These are phyloP conservation scores for Pseudonitzschia pungens DNA, from an alignment of 108 stramenopile species.

Conservation along the genomic window DNA sequence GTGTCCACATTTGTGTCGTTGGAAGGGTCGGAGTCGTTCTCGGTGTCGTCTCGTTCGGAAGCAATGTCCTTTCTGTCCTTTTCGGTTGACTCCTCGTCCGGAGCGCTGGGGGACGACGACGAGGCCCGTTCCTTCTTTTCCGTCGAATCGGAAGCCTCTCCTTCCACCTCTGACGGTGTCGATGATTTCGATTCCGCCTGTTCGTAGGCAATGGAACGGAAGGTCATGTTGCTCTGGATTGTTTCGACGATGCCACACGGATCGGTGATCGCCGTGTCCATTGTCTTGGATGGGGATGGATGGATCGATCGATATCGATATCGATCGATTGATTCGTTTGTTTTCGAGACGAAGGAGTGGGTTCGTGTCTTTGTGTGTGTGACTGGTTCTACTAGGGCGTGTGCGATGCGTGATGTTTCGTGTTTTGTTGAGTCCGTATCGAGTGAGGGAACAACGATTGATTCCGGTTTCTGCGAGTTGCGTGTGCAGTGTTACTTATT, in stretches of 20 bases:
- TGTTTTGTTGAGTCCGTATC: too few relatives aligned
- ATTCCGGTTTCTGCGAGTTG: too few relatives aligned
- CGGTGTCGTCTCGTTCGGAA: background rate
- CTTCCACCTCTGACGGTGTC: background rate
- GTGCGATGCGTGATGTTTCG: too few relatives aligned
- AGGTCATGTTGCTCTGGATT: slow-evolving; percentile 4
- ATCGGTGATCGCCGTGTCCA: background rate
- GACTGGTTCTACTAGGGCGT: too few relatives aligned
- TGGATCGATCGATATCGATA: too few relatives aligned
- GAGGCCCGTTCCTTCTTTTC: background rate
- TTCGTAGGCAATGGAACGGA: background rate
- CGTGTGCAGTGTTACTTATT: too few relatives aligned
- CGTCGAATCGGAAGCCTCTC: background rate
- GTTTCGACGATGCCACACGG: slow-evolving; percentile 13
- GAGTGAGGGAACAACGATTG: too few relatives aligned
- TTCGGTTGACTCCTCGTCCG: background rate
- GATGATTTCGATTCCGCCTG: background rate
- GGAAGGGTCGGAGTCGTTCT: background rate
- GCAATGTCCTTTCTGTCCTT: too few relatives aligned
- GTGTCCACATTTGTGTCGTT: background rate
- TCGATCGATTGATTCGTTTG: too few relatives aligned
- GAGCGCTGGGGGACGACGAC: background rate
- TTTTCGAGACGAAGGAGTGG: too few relatives aligned
- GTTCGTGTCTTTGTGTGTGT: too few relatives aligned
- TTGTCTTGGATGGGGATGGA: background rate